Conservation (phyloP, 495 filamentous ascomycete genomes). For the Penicillium diatomitis region DNA sequence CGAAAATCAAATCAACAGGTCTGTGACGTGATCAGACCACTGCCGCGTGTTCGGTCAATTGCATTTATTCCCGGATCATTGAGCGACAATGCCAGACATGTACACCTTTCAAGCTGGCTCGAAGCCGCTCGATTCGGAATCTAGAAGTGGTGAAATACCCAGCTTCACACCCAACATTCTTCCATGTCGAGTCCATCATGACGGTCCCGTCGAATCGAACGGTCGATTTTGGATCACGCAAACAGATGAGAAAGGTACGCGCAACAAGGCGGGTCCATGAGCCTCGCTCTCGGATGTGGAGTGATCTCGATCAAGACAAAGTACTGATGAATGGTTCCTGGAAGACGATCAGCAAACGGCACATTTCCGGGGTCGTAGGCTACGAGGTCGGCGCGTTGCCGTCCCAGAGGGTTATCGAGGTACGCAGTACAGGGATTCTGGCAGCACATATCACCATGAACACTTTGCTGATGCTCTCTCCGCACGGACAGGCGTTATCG, state of each 20-base stretch:
- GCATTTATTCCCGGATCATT: background rate
- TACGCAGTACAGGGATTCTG: constrained; percentile 7
- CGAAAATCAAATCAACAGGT: background rate
- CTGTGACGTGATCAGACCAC: background rate
- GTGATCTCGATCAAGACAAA: constrained; percentile 2
- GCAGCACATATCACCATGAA: background rate
- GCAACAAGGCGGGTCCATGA: background rate
- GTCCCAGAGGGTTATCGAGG: constrained; percentile 73
- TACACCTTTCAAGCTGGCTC: constrained; percentile 29
- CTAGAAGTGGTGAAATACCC: constrained; percentile 4
- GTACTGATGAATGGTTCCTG: background rate
- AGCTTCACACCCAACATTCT: constrained; percentile 64
- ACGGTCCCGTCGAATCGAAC: constrained; percentile 57
- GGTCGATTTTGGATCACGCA: constrained; percentile 64
- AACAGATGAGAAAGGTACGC: constrained; percentile 33
- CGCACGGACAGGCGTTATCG: constrained; percentile 27
- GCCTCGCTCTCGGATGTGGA: background rate
- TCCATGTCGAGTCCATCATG: constrained; percentile 74
- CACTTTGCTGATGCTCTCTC: background rate
- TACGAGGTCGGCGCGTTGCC: constrained; percentile 56
- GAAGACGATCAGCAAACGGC: constrained; percentile 44
- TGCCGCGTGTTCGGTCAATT: no score
- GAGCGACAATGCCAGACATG: constrained; percentile 22
- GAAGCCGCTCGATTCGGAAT: constrained; percentile 13
- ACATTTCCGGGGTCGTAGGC: constrained; percentile 77